Evolutionary conservation across 352 stramenopile genomes (phyloP), one percentile per base, ranked within the genome.

Genomic region (Aphanomyces stellatus): DNA sequence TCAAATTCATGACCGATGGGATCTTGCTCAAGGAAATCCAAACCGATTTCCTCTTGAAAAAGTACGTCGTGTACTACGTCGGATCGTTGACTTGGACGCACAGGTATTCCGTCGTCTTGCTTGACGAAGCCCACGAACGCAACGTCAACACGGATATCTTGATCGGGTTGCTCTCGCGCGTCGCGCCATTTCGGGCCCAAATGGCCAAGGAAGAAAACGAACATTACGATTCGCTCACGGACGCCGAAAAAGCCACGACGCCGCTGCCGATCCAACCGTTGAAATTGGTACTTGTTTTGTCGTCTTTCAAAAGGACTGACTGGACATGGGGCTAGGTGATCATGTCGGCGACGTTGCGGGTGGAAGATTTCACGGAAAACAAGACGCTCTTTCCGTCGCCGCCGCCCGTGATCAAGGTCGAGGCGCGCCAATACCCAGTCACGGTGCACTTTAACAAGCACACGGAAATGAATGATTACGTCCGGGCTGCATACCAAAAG

Each of bases 1-100:
- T 99, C 55, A 99, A 99, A 76, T 99, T 99, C 74, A 99, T 99
- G 96, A 99, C 97, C 4, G 97, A 99, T 72, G 97, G 97, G 69
- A 98, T 99, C 65, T 74, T 99, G 40, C 78, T 99, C n/a, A 93
- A 97, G 73, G 97, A 98, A 74, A 97, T 97, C 69, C 88, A 97
- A 71, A 79, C 90, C 51, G 82, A 93, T 53, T 91, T 91, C 48
- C 65, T 91, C 33, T 61, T 93, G 49, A 77, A 78, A 31, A 75
- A 87, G 31, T 61, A 40, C 33, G 46, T 65, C 17, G 33, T 22
- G 17, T 17, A 1, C 10, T 2, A 42, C 53, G 24, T 33, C 22
- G 11, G 30, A 7, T 2, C 31, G 24, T 15, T 40, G 19, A 65
- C 19, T 15, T n/a, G 6, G n/a, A 17, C 10, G 0, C 27, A 40